Percentiles rank a stretch among this genome's conserved stretches.
phyloP scores from a whole-genome alignment of 2,329 filamentous ascomycete species.

The Fusarium anthophilum region DNA sequence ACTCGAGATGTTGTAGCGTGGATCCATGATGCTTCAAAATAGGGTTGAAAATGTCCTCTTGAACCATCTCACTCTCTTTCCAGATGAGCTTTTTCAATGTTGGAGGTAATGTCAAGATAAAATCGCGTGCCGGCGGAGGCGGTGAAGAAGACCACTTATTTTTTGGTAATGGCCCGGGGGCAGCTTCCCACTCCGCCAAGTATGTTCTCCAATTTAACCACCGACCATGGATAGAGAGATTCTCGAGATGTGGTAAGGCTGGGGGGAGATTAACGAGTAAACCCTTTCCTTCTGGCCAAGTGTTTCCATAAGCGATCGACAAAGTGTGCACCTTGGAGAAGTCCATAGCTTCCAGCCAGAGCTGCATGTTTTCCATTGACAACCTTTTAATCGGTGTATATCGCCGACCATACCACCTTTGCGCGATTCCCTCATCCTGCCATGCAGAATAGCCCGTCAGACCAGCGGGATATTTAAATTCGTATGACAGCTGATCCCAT shows the following conservation, averaged over 20 bases:
- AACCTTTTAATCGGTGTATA: neutral
- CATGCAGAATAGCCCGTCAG: neutral
- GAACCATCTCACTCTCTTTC: neutral
- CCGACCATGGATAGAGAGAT: neutral
- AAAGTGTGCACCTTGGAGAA: conserved; percentile 22
- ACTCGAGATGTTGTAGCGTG: neutral
- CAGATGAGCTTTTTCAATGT: neutral
- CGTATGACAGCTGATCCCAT: neutral
- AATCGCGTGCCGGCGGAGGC: neutral
- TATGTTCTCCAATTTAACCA: conserved; percentile 6
- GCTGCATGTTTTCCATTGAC: conserved; percentile 13
- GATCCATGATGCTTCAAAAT: conserved; percentile 11
- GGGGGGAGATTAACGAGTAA: neutral
- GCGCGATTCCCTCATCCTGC: neutral
- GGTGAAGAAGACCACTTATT: neutral
- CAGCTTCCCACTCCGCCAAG: neutral
- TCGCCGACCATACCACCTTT: conserved; percentile 4
- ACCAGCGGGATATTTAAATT: neutral
- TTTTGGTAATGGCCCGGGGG: neutral
- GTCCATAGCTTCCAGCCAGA: conserved; percentile 29
- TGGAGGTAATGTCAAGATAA: neutral
- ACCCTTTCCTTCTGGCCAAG: neutral
- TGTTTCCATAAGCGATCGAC: neutral
- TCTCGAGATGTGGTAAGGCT: neutral
- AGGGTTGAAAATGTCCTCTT: neutral